Evolutionary conservation across 1,284 basidiomycete genomes (phyloP).

Genomic region (Porodaedalea pini): DNA sequence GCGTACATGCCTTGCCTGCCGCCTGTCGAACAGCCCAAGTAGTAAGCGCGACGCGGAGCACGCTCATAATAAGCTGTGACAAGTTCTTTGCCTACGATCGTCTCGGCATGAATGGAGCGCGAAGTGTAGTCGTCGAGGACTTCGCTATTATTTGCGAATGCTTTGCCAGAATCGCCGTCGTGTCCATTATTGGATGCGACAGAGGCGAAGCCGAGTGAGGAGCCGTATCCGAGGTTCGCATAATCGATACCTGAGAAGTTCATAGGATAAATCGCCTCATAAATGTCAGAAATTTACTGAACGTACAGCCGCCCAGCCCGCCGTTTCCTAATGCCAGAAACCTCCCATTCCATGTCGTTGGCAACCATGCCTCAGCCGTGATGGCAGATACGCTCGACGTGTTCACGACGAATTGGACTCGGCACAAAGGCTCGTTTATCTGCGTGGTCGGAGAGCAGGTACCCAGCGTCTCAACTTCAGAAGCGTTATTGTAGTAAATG

Average conservation of each 20-base stretch:
- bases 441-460: not conserved
- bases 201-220: slow-evolving; percentile 27
- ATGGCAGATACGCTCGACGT: slow-evolving; percentile 15
- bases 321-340: slow-evolving; percentile 19
- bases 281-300: not conserved
- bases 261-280: not conserved
- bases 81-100: slow-evolving; percentile 28
- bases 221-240: slow-evolving; percentile 25
- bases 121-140: slow-evolving; percentile 30
- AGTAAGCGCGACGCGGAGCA: slow-evolving; percentile 25
- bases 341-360: slow-evolving; percentile 17
- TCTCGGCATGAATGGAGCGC: slow-evolving; percentile 29
- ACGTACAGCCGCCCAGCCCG: slow-evolving; percentile 21
- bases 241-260: slow-evolving; percentile 28
- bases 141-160: slow-evolving; percentile 27
- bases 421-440: slow-evolving; percentile 13
- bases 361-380: slow-evolving; percentile 18
- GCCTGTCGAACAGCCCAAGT: slow-evolving; percentile 32
- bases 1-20: slow-evolving; percentile 28
- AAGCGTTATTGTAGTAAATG: slow-evolving; percentile 5
- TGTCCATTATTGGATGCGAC: slow-evolving; percentile 31
- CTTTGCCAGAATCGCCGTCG: slow-evolving; percentile 26
- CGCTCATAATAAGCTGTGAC: slow-evolving; percentile 26
- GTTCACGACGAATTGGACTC: slow-evolving; percentile 16
- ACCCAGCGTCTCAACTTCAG: slow-evolving; percentile 5